phyloP scores from a whole-genome alignment of 139 green algal genomes.

The Chlorella sp. region DNA sequence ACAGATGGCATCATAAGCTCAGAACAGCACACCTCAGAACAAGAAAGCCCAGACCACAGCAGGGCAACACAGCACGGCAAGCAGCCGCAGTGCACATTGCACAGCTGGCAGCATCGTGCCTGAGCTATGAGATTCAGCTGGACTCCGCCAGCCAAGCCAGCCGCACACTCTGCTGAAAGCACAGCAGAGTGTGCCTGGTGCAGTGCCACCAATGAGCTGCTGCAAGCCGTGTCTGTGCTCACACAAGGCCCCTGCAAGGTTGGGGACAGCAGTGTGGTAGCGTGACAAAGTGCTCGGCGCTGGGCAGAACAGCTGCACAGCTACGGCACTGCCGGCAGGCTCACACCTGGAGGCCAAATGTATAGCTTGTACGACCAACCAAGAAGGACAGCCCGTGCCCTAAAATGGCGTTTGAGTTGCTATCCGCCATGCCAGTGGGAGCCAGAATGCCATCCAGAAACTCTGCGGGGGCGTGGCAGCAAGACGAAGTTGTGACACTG shows the following conservation, averaged over 20 bases:
- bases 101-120: constrained; percentile 12
- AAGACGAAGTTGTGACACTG: background rate
- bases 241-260: constrained; percentile 51
- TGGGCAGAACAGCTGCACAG: background rate
- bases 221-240: constrained; percentile 70
- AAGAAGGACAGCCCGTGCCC: constrained; percentile 46
- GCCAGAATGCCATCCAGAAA: constrained; percentile 33
- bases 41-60: background rate
- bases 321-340: background rate
- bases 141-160: constrained; percentile 40
- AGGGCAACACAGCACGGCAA: background rate
- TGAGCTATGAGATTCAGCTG: constrained; percentile 51
- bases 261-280: background rate
- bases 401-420: background rate
- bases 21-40: background rate
- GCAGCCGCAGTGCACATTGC: background rate
- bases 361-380: constrained; percentile 65
- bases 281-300: background rate
- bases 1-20: background rate
- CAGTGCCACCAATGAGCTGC: constrained; percentile 59
- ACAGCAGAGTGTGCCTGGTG: constrained; percentile 53
- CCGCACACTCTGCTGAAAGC: background rate
- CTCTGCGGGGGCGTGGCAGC: constrained; percentile 21
- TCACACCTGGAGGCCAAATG: constrained; percentile 62
- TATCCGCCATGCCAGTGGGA: background rate